Evolutionary conservation across 2,329 filamentous ascomycete genomes (phyloP), one percentile per base, ranked within the genome.

Genomic region (Parafenestella ontariensis): DNA sequence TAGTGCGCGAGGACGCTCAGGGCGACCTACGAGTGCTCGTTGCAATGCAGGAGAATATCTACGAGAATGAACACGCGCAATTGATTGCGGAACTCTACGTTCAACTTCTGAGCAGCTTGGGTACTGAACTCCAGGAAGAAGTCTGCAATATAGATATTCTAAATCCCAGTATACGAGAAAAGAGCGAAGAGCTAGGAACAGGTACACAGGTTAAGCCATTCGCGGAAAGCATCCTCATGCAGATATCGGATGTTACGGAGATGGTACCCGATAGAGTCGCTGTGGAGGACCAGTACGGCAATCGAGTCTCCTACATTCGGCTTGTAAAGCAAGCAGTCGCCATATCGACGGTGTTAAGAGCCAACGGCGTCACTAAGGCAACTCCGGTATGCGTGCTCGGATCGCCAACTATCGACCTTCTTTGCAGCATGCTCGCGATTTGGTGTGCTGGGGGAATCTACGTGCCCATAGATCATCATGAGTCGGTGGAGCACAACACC

Each of bases 331-430:
- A 31, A 15, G 49, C 49, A 6, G 13, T 46, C 9, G 49, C 41
- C 26, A 51, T 51, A n/a, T 46, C 41, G n/a, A 37, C 49, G 10
- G 41, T 36, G 4, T n/a, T 51, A 28, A 26, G 23, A 24, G 28
- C 13, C 18, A 31, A 45, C 23, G 49, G 42, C 7, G 24, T 51
- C 23, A 26, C 5, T 20, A 36, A 20, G 34, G 49, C 40, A 28
- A 45, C 49, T 17, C 18, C 49, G 13, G 31, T 51, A 20, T 51
- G 49, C 33, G 49, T 51, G 11, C 23, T 51, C 1, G 49, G 49
- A 8, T 41, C 49, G n/a, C 41, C 49, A n/a, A 51, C 49, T 10
- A 24, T 40, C 26, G 41, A 51, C 29, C 6, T 45, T 10, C 31
- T 51, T 8, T 39, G 31, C 18, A 39, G 39, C 17, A 29, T 51